Evolutionary conservation across 2,329 filamentous ascomycete species (phyloP).

Genomic region (Arthrinium phaeospermum): DNA sequence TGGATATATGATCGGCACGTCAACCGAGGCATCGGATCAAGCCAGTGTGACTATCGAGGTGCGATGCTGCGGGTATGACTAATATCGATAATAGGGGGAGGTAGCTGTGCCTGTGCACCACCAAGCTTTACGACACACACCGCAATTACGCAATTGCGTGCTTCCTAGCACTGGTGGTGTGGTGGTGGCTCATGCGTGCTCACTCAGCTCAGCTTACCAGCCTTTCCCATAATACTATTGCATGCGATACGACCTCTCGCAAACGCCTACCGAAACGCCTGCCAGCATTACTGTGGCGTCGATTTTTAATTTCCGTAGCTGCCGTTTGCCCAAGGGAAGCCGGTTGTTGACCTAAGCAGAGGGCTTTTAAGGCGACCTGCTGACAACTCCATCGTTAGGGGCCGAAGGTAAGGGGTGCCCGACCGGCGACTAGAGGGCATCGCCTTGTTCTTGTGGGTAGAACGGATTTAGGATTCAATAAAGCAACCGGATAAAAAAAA

Average conservation of each 20-base stretch:
- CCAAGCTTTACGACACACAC: not conserved
- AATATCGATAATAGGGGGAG: not conserved
- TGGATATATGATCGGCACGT: constrained; percentile 4
- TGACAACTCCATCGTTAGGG: not conserved
- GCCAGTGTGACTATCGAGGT: not conserved
- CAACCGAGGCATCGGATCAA: constrained; percentile 4
- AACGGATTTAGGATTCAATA: not conserved
- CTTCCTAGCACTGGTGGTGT: not conserved
- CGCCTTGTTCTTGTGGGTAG: constrained; percentile 5
- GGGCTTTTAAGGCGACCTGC: not conserved
- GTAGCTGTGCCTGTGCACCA: not conserved
- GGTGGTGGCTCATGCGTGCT: constrained; percentile 1
- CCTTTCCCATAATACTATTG: not conserved
- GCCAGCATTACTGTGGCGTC: not conserved
- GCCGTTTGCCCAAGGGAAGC: not conserved
- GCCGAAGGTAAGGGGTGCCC: not conserved
- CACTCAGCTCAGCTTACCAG: not conserved
- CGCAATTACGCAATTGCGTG: not conserved
- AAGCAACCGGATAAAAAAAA: not conserved
- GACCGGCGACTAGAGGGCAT: not conserved
- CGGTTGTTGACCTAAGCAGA: not conserved
- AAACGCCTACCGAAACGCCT: not conserved
- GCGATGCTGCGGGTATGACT: not conserved
- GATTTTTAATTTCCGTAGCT: constrained; percentile 16
- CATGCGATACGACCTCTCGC: not conserved